phyloP scores from a whole-genome alignment of 2,329 filamentous ascomycete species.

The Amauroascus niger region DNA sequence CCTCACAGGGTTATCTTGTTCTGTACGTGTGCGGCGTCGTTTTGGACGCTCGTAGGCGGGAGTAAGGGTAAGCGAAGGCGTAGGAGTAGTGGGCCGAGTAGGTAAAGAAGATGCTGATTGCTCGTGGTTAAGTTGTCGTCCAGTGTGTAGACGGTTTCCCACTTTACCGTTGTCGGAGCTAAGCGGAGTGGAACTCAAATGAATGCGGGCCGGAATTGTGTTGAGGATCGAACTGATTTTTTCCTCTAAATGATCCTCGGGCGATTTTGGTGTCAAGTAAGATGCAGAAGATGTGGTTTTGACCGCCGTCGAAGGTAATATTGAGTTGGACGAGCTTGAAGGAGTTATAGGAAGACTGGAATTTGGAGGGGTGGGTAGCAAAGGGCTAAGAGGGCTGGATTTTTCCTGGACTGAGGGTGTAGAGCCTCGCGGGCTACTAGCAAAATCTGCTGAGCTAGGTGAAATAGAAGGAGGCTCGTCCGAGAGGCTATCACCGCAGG shows the following conservation, averaged over 20 bases:
- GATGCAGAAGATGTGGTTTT: slow-evolving; percentile 21
- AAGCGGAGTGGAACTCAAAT: slow-evolving; percentile 46
- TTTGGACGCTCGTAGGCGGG: slow-evolving; percentile 41
- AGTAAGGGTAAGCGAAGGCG: slow-evolving; percentile 60
- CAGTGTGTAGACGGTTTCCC: not conserved
- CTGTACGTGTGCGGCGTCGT: slow-evolving; percentile 26
- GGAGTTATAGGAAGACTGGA: slow-evolving; percentile 14
- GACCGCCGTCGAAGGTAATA: not conserved
- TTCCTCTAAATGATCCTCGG: slow-evolving; percentile 62
- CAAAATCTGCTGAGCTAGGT: not conserved
- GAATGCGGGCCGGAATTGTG: slow-evolving; percentile 69
- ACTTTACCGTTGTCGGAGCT: slow-evolving; percentile 7
- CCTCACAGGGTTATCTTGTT: slow-evolving; percentile 64
- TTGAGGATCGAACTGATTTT: slow-evolving; percentile 72
- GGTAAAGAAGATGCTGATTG: slow-evolving; percentile 28
- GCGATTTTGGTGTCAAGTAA: slow-evolving; percentile 22
- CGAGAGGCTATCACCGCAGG: not conserved
- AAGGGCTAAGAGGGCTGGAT: slow-evolving; percentile 1
- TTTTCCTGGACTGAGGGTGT: not conserved
- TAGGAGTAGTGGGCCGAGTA: slow-evolving; percentile 47
- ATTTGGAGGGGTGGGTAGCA: not conserved
- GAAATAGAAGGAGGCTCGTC: not conserved
- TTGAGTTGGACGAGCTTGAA: slow-evolving; percentile 35
- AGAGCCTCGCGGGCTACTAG: slow-evolving; percentile 3
- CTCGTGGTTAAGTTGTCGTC: slow-evolving; percentile 27